A percentile compares a stretch with the other conserved stretches of the same genome.
Conservation (phyloP, 164 flowering plant species). For the Santalum album region DNA sequence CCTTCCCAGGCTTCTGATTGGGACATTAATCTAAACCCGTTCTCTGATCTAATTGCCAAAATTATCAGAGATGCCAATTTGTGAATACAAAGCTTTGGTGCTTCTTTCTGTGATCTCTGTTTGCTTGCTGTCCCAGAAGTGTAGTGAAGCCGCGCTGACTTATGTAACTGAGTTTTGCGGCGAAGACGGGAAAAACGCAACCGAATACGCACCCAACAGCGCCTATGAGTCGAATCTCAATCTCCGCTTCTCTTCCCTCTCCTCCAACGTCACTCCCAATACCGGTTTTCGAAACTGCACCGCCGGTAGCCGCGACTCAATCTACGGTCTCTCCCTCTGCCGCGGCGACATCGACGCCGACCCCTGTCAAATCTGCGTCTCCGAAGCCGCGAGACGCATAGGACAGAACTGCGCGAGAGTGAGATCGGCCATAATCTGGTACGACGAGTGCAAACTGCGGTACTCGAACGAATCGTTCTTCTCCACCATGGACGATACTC, state of each 20-base stretch:
- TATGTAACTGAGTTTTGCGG: background rate
- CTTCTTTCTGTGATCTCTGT: no score
- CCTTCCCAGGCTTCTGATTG: no score
- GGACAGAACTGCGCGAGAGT: constrained; percentile 6
- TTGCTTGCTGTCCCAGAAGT: no score
- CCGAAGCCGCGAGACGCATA: background rate
- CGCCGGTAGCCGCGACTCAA: background rate
- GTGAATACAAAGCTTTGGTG: no score
- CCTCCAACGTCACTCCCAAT: constrained; percentile 8
- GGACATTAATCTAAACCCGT: no score
- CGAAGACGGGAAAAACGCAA: background rate
- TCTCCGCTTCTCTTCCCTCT: constrained; percentile 9
- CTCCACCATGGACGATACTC: background rate
- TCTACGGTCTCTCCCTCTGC: background rate
- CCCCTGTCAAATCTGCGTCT: background rate
- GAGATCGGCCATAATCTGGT: constrained; percentile 10
- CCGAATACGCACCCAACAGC: constrained; percentile 10
- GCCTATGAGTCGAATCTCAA: constrained; percentile 13
- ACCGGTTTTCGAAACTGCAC: constrained; percentile 8
- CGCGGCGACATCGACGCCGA: background rate
- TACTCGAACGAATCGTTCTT: constrained; percentile 12
- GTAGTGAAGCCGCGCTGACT: no score
- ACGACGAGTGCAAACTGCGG: constrained; percentile 9
- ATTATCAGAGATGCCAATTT: no score
- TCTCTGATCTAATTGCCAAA: no score